These are phyloP conservation scores for Colletotrichum theobromicola DNA, from an alignment of 2,329 filamentous ascomycete genomes.

Conservation along the genomic window DNA sequence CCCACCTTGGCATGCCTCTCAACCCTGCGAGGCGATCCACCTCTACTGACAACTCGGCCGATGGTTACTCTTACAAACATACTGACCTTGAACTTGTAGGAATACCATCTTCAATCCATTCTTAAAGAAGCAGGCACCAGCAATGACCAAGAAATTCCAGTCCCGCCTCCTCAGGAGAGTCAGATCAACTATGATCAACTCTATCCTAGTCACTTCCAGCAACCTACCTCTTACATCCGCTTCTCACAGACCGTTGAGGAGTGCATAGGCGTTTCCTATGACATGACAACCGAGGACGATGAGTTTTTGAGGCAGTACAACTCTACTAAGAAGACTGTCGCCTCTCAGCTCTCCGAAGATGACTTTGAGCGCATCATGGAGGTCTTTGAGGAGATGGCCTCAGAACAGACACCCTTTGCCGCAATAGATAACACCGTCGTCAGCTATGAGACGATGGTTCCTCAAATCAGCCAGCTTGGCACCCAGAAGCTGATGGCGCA, in stretches of 20 bases:
- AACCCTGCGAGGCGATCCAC: not conserved
- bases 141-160: constrained; percentile 67
- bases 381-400: constrained; percentile 88
- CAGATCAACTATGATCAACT: constrained; percentile 85
- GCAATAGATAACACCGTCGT: constrained; percentile 88
- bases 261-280: constrained; percentile 87
- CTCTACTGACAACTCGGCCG: not conserved
- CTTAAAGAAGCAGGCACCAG: constrained; percentile 61
- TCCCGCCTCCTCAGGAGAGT: constrained; percentile 68
- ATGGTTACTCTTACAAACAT: constrained; percentile 7
- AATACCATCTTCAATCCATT: constrained; percentile 93
- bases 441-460: constrained; percentile 76
- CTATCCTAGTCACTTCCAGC: constrained; percentile 79
- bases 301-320: constrained; percentile 86
- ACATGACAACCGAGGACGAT: constrained; percentile 92
- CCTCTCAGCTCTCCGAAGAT: constrained; percentile 77
- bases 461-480: constrained; percentile 62
- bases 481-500: constrained; percentile 56
- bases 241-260: constrained; percentile 99
- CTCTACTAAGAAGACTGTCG: constrained; percentile 67
- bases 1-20: not conserved
- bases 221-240: constrained; percentile 92
- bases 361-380: constrained; percentile 95
- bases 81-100: constrained; percentile 58
- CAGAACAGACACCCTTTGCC: constrained; percentile 85